A percentile compares a stretch with the other conserved stretches of the same genome.
These are phyloP conservation scores for Suhomyces choctaworum DNA, from an alignment of 1,139 yeast genomes.

Conservation along the genomic window DNA sequence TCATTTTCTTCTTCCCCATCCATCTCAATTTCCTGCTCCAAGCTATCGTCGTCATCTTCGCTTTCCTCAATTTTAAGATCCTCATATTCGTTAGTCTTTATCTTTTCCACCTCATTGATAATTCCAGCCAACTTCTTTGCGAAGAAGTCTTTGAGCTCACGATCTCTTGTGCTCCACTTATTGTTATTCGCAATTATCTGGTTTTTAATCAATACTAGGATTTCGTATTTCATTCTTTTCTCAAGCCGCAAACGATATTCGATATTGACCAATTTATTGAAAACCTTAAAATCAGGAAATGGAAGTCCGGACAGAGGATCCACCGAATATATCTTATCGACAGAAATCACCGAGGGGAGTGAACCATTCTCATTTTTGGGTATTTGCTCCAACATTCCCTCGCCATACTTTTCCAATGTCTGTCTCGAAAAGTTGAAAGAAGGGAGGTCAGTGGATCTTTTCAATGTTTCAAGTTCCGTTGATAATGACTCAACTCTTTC, in stretches of 20 bases:
- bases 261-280: slow-evolving; percentile 33
- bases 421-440: slow-evolving; percentile 30
- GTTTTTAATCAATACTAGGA: slow-evolving; percentile 33
- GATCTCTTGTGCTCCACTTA: slow-evolving; percentile 45
- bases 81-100: slow-evolving; percentile 14
- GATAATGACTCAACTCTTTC: slow-evolving; percentile 25
- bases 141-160: slow-evolving; percentile 40
- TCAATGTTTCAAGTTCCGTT: slow-evolving; percentile 27
- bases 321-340: slow-evolving; percentile 31
- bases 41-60: slow-evolving; percentile 14
- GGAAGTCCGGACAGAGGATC: slow-evolving; percentile 28
- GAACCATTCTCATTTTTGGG: slow-evolving; percentile 16
- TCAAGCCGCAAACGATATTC: slow-evolving; percentile 38
- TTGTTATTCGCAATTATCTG: slow-evolving; percentile 34
- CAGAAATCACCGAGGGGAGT: slow-evolving; percentile 20
- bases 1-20: slow-evolving; percentile 15
- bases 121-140: slow-evolving; percentile 32
- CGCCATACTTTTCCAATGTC: slow-evolving; percentile 30
- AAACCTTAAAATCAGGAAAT: slow-evolving; percentile 31
- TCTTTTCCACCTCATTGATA: slow-evolving; percentile 13
- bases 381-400: slow-evolving; percentile 20
- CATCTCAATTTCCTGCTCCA: slow-evolving; percentile 15
- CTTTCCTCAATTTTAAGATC: slow-evolving; percentile 14
- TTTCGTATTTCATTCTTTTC: slow-evolving; percentile 38
- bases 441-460: slow-evolving; percentile 31